Conservation (phyloP, 1,139 yeast genomes). For the Diutina pseudorugosa region DNA sequence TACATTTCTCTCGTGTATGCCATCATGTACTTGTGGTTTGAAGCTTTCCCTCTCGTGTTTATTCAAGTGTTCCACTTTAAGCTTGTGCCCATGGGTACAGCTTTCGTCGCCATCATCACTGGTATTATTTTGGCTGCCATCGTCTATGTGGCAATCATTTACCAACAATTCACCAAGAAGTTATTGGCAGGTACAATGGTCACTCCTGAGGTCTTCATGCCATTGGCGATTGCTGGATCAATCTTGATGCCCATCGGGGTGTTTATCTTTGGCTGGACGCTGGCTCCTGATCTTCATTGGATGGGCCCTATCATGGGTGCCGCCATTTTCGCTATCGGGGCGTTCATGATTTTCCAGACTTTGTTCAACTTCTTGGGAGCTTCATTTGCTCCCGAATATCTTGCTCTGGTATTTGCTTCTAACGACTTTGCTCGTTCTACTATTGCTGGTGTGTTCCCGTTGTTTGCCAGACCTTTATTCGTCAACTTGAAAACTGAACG, state of each 20-base stretch:
- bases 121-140: conserved; percentile 23
- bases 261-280: conserved; percentile 41
- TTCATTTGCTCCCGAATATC: conserved; percentile 5
- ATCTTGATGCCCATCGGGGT: conserved; percentile 30
- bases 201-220: conserved; percentile 50
- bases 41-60: conserved; percentile 49
- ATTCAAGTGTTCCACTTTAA: conserved; percentile 32
- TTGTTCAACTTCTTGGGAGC: conserved; percentile 10
- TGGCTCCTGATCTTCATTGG: conserved; percentile 27
- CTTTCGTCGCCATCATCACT: conserved; percentile 31
- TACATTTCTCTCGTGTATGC: conserved; percentile 45
- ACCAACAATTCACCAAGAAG: conserved; percentile 16
- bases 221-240: conserved; percentile 36
- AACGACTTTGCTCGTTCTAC: conserved; percentile 40
- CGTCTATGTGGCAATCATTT: conserved; percentile 14
- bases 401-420: conserved; percentile 51
- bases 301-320: conserved; percentile 32
- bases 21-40: conserved; percentile 44
- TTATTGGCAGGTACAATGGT: conserved; percentile 23
- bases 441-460: conserved; percentile 51
- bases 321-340: conserved; percentile 22
- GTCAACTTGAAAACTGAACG: conserved; percentile 27
- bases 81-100: conserved; percentile 34
- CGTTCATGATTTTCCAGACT: conserved; percentile 29
- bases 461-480: conserved; percentile 44